These are phyloP conservation scores for Pythium rishiriense DNA, from an alignment of 352 stramenopile species.

Conservation along the genomic window DNA sequence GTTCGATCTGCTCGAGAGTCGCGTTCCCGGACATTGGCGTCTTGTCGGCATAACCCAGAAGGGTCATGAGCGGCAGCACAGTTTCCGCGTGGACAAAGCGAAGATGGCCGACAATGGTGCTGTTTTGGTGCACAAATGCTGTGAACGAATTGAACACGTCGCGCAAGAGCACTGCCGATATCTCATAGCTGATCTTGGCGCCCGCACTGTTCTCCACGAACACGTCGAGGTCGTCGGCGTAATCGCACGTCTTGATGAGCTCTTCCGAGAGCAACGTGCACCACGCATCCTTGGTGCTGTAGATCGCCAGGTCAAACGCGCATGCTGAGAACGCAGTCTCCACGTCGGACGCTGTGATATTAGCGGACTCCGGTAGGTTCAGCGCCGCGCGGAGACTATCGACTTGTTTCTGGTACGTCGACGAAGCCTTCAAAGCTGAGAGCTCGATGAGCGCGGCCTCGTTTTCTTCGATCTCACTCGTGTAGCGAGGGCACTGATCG, in stretches of 20 bases:
- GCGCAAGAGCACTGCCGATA: slow-evolving; percentile 22
- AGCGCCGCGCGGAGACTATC: slow-evolving; percentile 16
- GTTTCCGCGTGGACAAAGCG: slow-evolving; percentile 32
- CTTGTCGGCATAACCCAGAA: slow-evolving; percentile 27
- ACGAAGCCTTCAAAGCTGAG: slow-evolving; percentile 12
- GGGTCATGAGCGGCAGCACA: slow-evolving; percentile 26
- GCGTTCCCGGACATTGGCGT: slow-evolving; percentile 12
- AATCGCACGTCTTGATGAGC: slow-evolving; percentile 25
- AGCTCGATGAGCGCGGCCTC: slow-evolving; percentile 18
- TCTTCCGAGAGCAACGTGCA: slow-evolving; percentile 24
- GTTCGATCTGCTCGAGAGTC: slow-evolving; percentile 4
- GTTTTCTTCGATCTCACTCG: slow-evolving; percentile 49
- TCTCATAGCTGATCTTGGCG: slow-evolving; percentile 34
- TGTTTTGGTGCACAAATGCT: slow-evolving; percentile 15
- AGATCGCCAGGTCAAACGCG: slow-evolving; percentile 23
- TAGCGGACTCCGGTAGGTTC: slow-evolving; percentile 14
- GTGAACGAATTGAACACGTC: slow-evolving; percentile 25
- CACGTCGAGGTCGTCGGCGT: slow-evolving; percentile 23
- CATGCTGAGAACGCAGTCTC: slow-evolving; percentile 21
- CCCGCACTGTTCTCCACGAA: slow-evolving; percentile 22
- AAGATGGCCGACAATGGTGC: slow-evolving; percentile 23
- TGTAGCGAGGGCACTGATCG: slow-evolving; percentile 56
- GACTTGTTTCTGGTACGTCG: slow-evolving; percentile 17
- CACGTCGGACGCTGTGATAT: slow-evolving; percentile 18
- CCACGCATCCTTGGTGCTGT: slow-evolving; percentile 20